phyloP scores from a whole-genome alignment of 2,329 filamentous ascomycete species.

The Trichocomaceae sp. region DNA sequence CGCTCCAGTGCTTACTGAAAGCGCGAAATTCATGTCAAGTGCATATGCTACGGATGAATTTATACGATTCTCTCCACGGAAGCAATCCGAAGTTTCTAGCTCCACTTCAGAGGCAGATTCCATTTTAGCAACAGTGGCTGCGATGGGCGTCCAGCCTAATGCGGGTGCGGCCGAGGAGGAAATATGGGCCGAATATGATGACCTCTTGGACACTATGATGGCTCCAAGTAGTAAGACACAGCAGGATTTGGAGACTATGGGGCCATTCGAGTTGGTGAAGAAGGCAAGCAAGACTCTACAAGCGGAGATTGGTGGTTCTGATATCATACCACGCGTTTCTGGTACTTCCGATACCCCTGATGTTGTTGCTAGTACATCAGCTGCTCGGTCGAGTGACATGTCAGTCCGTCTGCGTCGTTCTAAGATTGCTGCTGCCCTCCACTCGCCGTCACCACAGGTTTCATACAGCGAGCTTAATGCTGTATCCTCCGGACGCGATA shows the following conservation, averaged over 20 bases:
- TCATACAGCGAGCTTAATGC: conserved; percentile 50
- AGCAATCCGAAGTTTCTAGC: conserved; percentile 61
- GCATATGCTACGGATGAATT: conserved; percentile 54
- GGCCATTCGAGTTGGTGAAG: conserved; percentile 32
- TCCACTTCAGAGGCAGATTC: conserved; percentile 58
- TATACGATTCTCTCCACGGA: conserved; percentile 64
- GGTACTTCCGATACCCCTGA: conserved; percentile 15
- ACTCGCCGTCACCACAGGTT: conserved; percentile 47
- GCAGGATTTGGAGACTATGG: conserved; percentile 16
- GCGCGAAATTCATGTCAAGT: conserved; percentile 29
- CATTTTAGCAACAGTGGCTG: conserved; percentile 57
- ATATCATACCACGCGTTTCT: conserved; percentile 2
- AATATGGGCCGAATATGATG: conserved; percentile 90
- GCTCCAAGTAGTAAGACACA: conserved; percentile 34
- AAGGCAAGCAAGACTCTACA: conserved; percentile 35
- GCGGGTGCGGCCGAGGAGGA: conserved; percentile 72
- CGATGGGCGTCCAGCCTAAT: conserved; percentile 56
- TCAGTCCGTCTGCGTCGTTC: conserved; percentile 45
- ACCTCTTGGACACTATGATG: conserved; percentile 68
- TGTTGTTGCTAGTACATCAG: conserved; percentile 19
- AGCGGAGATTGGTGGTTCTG: conserved; percentile 25
- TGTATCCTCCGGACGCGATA: conserved; percentile 39
- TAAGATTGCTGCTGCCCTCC: conserved; percentile 45
- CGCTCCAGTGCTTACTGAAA: conserved; percentile 25
- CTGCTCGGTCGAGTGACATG: conserved; percentile 23